Evolutionary conservation across 1,139 yeast species (phyloP).

Genomic region (Meyerozyma carpophila): DNA sequence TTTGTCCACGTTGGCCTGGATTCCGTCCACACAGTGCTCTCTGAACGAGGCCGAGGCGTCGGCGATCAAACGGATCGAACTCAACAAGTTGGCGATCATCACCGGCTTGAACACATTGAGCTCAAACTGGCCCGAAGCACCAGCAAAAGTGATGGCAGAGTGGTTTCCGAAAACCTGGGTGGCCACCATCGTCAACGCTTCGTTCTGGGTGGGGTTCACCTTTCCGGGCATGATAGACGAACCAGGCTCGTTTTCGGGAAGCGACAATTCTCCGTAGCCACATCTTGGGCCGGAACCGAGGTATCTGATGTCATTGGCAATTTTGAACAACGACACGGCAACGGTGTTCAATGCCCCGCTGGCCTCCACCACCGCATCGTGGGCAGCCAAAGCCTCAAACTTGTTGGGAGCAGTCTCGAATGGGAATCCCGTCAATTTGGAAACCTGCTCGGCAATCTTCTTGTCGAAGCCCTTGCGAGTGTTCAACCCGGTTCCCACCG

Average conservation of each 20-base stretch:
- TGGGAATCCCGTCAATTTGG: slow-evolving; percentile 79
- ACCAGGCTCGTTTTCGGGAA: slow-evolving; percentile 99
- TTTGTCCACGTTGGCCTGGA: slow-evolving; percentile 80
- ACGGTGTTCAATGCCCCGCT: slow-evolving; percentile 96
- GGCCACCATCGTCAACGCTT: slow-evolving; percentile 97
- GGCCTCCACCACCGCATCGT: slow-evolving; percentile 95
- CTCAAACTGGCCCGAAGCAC: slow-evolving; percentile 98
- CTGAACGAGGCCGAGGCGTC: slow-evolving; percentile 91
- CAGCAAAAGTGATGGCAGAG: slow-evolving; percentile 90
- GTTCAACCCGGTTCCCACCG: slow-evolving; percentile 97
- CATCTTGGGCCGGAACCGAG: slow-evolving; percentile 99
- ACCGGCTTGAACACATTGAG: slow-evolving; percentile 97
- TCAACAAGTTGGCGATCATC: slow-evolving; percentile 82
- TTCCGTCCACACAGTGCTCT: slow-evolving; percentile 91
- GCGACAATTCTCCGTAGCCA: slow-evolving; percentile 92
- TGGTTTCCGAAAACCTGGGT: slow-evolving; percentile 97
- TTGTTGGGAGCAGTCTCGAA: slow-evolving; percentile 97
- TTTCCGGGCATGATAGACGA: slow-evolving; percentile 99
- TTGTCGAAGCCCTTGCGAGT: slow-evolving; percentile 86
- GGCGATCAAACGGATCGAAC: slow-evolving; percentile 80
- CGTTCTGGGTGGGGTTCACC: slow-evolving; percentile 98
- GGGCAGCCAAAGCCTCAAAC: slow-evolving; percentile 98
- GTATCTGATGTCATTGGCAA: slow-evolving; percentile 96
- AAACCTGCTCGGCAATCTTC: slow-evolving; percentile 73
- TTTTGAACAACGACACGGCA: slow-evolving; percentile 89